phyloP scores from a whole-genome alignment of 2,329 filamentous ascomycete species.

The Arthrobotrys musiformis region DNA sequence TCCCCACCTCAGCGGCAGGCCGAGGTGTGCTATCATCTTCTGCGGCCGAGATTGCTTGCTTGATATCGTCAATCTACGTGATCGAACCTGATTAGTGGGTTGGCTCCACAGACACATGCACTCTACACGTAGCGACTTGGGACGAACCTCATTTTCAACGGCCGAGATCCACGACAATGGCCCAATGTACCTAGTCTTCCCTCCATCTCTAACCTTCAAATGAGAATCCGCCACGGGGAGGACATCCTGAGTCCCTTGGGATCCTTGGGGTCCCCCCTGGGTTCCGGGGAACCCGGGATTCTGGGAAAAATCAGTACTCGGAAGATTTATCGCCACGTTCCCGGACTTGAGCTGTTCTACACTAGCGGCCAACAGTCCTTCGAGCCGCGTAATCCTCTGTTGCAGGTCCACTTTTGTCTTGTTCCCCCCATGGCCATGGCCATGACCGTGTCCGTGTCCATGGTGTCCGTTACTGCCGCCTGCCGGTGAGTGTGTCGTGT shows the following conservation, averaged over 20 bases:
- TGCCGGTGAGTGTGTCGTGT: constrained; percentile 20
- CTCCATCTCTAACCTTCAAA: constrained; percentile 43
- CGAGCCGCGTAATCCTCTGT: constrained; percentile 51
- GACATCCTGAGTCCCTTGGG: constrained; percentile 31
- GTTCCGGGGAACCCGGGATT: constrained; percentile 28
- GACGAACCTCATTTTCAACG: constrained; percentile 48
- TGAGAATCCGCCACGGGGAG: constrained; percentile 49
- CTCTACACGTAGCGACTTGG: neutral
- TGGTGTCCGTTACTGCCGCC: constrained; percentile 42
- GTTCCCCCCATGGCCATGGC: constrained; percentile 35
- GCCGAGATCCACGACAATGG: constrained; percentile 53
- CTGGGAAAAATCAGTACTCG: constrained; percentile 27
- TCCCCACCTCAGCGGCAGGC: neutral
- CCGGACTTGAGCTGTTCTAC: constrained; percentile 53
- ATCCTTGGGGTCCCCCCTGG: constrained; percentile 18
- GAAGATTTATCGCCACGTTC: constrained; percentile 44
- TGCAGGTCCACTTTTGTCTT: constrained; percentile 54
- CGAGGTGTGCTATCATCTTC: constrained; percentile 21
- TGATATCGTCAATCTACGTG: constrained; percentile 50
- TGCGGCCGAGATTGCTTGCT: constrained; percentile 37
- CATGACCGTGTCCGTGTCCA: constrained; percentile 42
- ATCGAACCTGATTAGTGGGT: neutral
- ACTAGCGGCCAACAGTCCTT: constrained; percentile 51
- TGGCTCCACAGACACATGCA: neutral
- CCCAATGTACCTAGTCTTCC: constrained; percentile 47